Conservation (phyloP, 129 eudicot genomes). For the Heracleum sosnowskyi region DNA sequence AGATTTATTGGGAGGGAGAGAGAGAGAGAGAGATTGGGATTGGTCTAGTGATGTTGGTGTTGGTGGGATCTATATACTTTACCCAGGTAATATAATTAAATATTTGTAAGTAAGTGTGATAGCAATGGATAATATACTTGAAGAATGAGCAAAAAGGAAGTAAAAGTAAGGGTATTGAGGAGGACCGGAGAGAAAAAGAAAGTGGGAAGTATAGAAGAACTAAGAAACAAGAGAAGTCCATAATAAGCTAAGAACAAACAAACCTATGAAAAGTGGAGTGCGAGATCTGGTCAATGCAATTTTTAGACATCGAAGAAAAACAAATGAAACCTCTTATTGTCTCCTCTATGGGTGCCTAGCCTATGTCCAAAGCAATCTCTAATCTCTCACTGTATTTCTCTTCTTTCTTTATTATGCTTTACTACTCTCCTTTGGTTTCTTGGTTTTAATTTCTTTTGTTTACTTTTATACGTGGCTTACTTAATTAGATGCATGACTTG, state of each 20-base stretch:
- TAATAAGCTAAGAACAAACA: constrained; percentile 3
- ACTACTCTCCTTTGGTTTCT: not conserved
- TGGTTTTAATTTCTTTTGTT: not conserved
- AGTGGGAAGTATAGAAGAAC: not conserved
- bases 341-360: constrained; percentile 37
- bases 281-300: constrained; percentile 15
- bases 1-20: not conserved
- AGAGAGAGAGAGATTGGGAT: constrained; percentile 15
- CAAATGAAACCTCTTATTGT: constrained; percentile 33
- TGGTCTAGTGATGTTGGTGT: constrained; percentile 22
- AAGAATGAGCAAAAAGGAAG: constrained; percentile 14
- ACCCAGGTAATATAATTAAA: constrained; percentile 13
- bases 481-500: not conserved
- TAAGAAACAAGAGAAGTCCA: constrained; percentile 8
- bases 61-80: constrained; percentile 28
- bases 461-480: not conserved
- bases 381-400: not conserved
- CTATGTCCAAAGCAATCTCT: constrained; percentile 27
- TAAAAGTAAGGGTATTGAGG: constrained; percentile 16
- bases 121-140: constrained; percentile 7
- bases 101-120: not conserved
- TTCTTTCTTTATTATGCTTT: constrained; percentile 11
- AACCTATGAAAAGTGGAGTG: not conserved
- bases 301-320: constrained; percentile 16
- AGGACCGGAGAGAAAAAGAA: not conserved